Base-by-base conservation (phyloP, 495 filamentous ascomycete species). In the Annulohypoxylon moriforme region DNA sequence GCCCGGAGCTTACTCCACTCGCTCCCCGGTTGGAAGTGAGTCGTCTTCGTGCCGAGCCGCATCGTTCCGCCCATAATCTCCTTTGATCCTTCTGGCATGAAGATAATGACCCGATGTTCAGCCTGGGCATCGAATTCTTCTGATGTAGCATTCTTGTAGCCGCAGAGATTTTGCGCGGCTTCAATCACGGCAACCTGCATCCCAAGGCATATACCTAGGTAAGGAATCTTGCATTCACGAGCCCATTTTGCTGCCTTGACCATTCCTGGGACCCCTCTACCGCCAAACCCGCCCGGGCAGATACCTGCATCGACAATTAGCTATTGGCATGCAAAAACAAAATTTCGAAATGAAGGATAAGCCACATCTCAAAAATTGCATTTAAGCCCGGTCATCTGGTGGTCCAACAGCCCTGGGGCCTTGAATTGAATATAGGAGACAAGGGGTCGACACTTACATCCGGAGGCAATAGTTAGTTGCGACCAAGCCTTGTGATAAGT, bases 171-270 rank as follows among this genome's bases (percentile, higher is more conserved):
- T 36, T 91, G 87, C n/a, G 93, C 93, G 67, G 87, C 93, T 75
- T 98, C 95, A 68, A 97, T 92, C 14, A 97, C 94, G 16, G 96
- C 94, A 38, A 97, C 83, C 78, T 99, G 96, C 89, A 99, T 92
- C 38, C 96, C 96, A 14, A 99, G 88, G 79, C 96, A 99, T 62
- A 99, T 91, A 59, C 96, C 95, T 7, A 98, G 86, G 81, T 91
- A 97, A 22, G 95, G 95, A 3, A 85, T 86, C 42, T 91, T 90
- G 67, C 93, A 90, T 50, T 90, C 89, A 36, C 96, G 90, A 8
- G 95, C 94, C 91, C 91, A 97, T 47, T 89, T 89, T 31, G 91
- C 89, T 1, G 91, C 93, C 59, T 86, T 81, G 68, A 98, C 91
- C 94, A 98, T 99, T 55, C 96, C 96, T 67, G 92, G 88, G 0